Base-by-base conservation (phyloP, 2,329 filamentous ascomycete genomes). In the Scedosporium apiospermum region DNA sequence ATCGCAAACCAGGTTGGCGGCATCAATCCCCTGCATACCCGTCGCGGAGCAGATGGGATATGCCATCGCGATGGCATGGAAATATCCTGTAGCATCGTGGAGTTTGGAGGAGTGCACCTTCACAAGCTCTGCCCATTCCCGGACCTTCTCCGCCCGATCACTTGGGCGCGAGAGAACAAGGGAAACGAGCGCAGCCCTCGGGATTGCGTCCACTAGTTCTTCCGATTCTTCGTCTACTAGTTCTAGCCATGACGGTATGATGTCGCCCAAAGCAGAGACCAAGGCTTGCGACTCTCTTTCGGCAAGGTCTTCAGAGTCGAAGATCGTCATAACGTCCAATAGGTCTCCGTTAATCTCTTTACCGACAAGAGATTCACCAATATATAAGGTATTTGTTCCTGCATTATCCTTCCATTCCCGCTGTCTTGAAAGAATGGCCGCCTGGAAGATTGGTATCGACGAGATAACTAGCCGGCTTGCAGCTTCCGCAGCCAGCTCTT, bases 401-500 rank as follows among this genome's bases (percentile, higher is more conserved):
- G 26, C 41, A 14, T 46, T 21, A 14, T 49, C 23, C 61, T 38
- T 12, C 34, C 9, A 38, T 2, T 23, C 65, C 21, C 65, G 64
- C 0, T 62, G 51, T 10, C 63, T 44, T 2, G 57, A 30, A 10
- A 64, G 26, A 34, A 53, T 9, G 26, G 30, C 12, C 44, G 44
- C 55, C 30, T 64, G 64, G 21, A 66, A 44, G 1, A 81, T 62
- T 0, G 83, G 82, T 9, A 80, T 72, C 0, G 76, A 71, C 4
- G 85, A 80, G 6, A 82, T 76, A 10, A 88, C 76, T 1, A 90
- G 76, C n/a, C 76, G 77, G 66, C 84, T 81, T 14, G 80, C 78
- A 0, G 85, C 83, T 67, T 88, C 85, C 27, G 84, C 83, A 3
- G 89, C 78, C 23, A 89, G 77, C 63, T 90, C 88, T 0, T 84